Percentiles rank a stretch among this genome's conserved stretches.
These are phyloP conservation scores for Aspergillus sergii DNA, from an alignment of 2,329 filamentous ascomycete genomes.

Conservation along the genomic window DNA sequence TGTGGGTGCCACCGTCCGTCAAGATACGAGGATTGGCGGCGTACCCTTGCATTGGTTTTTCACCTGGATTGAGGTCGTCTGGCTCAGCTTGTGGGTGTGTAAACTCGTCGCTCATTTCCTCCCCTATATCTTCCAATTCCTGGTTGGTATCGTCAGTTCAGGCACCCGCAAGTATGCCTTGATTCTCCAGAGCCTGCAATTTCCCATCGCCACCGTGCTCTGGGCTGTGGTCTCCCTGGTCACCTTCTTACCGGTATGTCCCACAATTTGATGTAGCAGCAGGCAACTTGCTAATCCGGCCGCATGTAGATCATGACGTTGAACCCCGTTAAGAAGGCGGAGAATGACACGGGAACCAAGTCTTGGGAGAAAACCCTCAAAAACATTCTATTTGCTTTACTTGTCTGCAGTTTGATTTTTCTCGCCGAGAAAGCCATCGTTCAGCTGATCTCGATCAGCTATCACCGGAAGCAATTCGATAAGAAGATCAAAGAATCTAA, in stretches of 20 bases:
- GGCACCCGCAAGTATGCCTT: slow-evolving; percentile 66
- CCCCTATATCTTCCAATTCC: slow-evolving; percentile 61
- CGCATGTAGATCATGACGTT: slow-evolving; percentile 43
- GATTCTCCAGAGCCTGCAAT: slow-evolving; percentile 60
- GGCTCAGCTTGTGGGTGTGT: slow-evolving; percentile 64
- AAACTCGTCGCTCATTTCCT: slow-evolving; percentile 63
- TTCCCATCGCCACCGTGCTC: slow-evolving; percentile 61
- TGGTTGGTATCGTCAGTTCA: slow-evolving; percentile 65
- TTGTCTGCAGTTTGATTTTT: slow-evolving; percentile 60
- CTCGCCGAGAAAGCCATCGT: slow-evolving; percentile 62
- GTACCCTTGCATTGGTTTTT: slow-evolving; percentile 64
- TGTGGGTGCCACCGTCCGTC: slow-evolving; percentile 57
- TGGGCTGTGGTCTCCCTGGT: slow-evolving; percentile 63
- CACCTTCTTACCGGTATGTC: slow-evolving; percentile 57
- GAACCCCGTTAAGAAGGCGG: slow-evolving; percentile 40
- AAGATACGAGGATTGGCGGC: slow-evolving; percentile 54
- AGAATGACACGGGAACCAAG: slow-evolving; percentile 36
- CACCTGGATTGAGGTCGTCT: slow-evolving; percentile 66
- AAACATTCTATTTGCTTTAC: slow-evolving; percentile 60
- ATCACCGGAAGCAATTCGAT: slow-evolving; percentile 69
- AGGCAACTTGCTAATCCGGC: not conserved
- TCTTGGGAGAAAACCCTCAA: slow-evolving; percentile 59
- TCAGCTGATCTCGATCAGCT: slow-evolving; percentile 68
- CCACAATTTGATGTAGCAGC: no score
- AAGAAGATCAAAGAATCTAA: slow-evolving; percentile 84